A percentile compares a stretch with the other conserved stretches of the same genome.
These are phyloP conservation scores for Pezicula radicicola DNA, from an alignment of 2,329 filamentous ascomycete genomes.

Conservation along the genomic window DNA sequence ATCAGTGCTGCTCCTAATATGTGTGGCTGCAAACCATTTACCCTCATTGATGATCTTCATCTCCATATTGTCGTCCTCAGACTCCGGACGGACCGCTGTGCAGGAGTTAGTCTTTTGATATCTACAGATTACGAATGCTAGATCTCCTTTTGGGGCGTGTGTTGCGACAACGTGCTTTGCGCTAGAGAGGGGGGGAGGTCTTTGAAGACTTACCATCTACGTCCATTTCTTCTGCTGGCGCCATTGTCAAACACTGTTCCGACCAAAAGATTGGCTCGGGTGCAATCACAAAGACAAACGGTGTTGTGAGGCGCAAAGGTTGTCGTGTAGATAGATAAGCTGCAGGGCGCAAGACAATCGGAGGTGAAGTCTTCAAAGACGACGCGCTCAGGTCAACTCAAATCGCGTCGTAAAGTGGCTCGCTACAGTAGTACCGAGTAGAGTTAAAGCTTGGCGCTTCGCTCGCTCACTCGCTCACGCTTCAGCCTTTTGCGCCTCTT, in stretches of 20 bases:
- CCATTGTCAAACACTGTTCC: constrained; percentile 33
- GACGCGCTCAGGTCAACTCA: too few relatives aligned
- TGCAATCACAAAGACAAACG: too few relatives aligned
- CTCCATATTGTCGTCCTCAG: constrained; percentile 66
- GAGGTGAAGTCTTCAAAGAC: too few relatives aligned
- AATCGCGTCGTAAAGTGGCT: too few relatives aligned
- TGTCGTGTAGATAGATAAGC: too few relatives aligned
- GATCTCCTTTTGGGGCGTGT: constrained; percentile 11
- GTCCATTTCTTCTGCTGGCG: constrained; percentile 41
- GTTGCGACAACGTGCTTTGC: background rate
- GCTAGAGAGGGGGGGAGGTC: background rate
- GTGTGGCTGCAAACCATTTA: constrained; percentile 29
- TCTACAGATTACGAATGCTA: background rate
- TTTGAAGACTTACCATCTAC: constrained; percentile 42
- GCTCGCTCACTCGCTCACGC: too few relatives aligned
- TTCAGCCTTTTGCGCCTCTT: too few relatives aligned
- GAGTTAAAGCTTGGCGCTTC: too few relatives aligned
- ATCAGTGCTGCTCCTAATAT: background rate
- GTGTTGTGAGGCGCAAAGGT: too few relatives aligned
- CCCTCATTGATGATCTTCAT: constrained; percentile 94
- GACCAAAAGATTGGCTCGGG: background rate
- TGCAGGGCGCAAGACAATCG: too few relatives aligned
- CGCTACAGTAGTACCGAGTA: too few relatives aligned
- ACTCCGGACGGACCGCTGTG: constrained; percentile 50
- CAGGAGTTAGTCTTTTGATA: constrained; percentile 29